Evolutionary conservation across 306 rosid species (phyloP).

Genomic region (Betula pendula): DNA sequence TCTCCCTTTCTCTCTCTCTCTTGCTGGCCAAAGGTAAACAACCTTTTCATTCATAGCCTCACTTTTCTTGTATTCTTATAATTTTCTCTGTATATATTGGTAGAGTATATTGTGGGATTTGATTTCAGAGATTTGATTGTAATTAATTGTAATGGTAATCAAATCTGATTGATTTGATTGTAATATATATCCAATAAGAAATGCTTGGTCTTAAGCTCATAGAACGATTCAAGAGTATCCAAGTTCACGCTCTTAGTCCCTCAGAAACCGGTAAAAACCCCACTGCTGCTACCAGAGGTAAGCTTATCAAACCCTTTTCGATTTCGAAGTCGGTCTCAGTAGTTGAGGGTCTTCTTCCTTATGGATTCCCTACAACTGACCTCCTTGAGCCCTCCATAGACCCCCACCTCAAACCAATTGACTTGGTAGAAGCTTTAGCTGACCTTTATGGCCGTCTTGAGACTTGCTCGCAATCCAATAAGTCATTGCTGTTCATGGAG

Average conservation of each 20-base stretch:
- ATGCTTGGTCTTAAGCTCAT: constrained; percentile 67
- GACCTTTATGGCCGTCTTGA: constrained; percentile 57
- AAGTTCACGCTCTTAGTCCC: constrained; percentile 70
- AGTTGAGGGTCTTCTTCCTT: constrained; percentile 42
- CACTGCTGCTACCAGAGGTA: constrained; percentile 31
- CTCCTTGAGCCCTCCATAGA: constrained; percentile 68
- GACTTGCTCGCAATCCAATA: constrained; percentile 43
- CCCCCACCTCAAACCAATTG: constrained; percentile 56
- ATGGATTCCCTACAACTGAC: constrained; percentile 58
- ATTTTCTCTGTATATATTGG: too few species aligned
- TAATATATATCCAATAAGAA: constrained; percentile 15
- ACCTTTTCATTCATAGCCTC: constrained; percentile 13
- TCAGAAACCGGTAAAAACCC: constrained; percentile 43
- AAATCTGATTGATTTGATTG: too few species aligned
- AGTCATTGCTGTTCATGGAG: constrained; percentile 49
- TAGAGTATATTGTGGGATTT: too few species aligned
- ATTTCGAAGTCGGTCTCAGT: constrained; percentile 50
- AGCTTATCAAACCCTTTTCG: constrained; percentile 47
- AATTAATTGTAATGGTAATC: too few species aligned
- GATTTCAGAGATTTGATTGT: too few species aligned
- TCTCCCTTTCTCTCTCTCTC: constrained; percentile 3
- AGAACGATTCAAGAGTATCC: constrained; percentile 68
- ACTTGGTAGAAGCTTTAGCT: constrained; percentile 53
- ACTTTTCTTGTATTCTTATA: background rate
- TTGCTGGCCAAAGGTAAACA: constrained; percentile 12